These are phyloP conservation scores for Trichoderma afroharzianum DNA, from an alignment of 2,329 filamentous ascomycete species.

Conservation along the genomic window DNA sequence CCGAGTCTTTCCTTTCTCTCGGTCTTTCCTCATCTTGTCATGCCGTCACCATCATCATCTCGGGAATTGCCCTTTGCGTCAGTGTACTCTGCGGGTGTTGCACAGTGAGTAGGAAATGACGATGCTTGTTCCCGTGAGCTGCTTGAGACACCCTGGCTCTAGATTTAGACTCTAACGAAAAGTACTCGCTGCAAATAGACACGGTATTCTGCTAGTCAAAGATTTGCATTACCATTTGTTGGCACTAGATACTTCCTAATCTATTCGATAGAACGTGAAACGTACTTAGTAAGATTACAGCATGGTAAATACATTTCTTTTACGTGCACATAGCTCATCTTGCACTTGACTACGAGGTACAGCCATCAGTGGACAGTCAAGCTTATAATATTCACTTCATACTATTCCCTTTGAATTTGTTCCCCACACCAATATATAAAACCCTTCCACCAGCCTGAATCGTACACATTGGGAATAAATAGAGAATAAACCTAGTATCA, in stretches of 20 bases:
- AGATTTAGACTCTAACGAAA: not conserved
- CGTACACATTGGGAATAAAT: conserved; percentile 2
- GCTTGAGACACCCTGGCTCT: not conserved
- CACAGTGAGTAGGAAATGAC: not conserved
- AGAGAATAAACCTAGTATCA: not conserved
- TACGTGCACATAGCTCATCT: not conserved
- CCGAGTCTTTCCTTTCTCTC: not conserved
- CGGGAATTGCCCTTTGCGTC: not conserved
- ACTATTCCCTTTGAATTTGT: not conserved
- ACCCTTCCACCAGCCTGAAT: not conserved
- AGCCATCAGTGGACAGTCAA: not conserved
- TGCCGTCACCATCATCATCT: not conserved
- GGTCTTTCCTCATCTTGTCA: not conserved
- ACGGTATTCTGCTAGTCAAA: not conserved
- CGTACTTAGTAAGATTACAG: not conserved
- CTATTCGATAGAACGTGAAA: not conserved
- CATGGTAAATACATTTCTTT: not conserved
- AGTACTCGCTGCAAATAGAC: not conserved
- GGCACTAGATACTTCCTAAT: not conserved
- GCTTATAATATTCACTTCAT: not conserved
- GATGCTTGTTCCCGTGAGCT: not conserved
- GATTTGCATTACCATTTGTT: not conserved
- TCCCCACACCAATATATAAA: not conserved
- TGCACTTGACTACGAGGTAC: not conserved
- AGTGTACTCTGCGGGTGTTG: not conserved